Percentiles rank a stretch among this genome's conserved stretches.
Evolutionary conservation across 441 rosid species (phyloP).

Genomic region (Populus hybrid): DNA sequence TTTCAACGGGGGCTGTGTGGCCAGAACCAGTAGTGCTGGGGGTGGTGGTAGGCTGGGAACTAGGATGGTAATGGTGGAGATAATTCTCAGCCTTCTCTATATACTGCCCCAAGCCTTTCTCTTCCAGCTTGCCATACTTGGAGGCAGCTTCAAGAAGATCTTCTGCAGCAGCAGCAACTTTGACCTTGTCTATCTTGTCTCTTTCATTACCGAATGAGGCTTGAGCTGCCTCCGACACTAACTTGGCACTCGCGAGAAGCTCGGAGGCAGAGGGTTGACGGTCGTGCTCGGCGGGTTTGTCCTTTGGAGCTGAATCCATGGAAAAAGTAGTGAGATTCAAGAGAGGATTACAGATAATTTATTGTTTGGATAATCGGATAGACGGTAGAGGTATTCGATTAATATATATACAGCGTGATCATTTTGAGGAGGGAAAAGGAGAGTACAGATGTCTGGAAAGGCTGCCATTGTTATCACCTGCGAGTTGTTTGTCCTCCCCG

Average conservation of each 20-base stretch:
- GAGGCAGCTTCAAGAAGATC: conserved; percentile 60
- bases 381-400: too few species aligned
- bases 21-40: conserved; percentile 12
- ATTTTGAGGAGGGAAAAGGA: not conserved
- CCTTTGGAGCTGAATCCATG: conserved; percentile 11
- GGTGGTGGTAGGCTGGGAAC: conserved; percentile 24
- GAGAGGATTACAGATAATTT: not conserved
- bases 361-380: not conserved
- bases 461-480: not conserved
- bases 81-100: conserved; percentile 60
- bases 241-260: conserved; percentile 58
- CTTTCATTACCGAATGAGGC: conserved; percentile 35
- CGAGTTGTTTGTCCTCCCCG: not conserved
- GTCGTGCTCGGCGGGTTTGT: conserved; percentile 9
- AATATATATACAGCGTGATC: not conserved
- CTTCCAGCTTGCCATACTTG: conserved; percentile 59
- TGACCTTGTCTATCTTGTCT: conserved; percentile 44
- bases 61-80: conserved; percentile 45
- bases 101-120: conserved; percentile 52
- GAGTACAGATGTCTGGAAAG: not conserved
- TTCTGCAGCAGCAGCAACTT: conserved; percentile 55
- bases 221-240: conserved; percentile 58
- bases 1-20: conserved; percentile 8
- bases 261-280: conserved; percentile 38
- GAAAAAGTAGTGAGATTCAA: not conserved